Conservation (phyloP, 2,329 filamentous ascomycete genomes). For the Cryphonectria parasitica region DNA sequence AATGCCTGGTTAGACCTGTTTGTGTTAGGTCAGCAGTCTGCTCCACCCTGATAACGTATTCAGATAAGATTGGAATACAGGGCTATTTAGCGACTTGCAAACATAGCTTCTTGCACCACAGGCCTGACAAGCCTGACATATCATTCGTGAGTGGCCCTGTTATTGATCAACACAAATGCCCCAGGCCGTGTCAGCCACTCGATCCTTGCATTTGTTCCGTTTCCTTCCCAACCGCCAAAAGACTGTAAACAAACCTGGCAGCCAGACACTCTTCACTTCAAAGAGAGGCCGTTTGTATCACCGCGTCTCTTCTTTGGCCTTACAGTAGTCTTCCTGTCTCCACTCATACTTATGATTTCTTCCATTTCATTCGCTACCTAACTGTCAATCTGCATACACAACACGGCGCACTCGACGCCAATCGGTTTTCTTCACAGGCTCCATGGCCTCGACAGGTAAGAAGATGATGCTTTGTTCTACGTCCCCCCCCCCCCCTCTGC, state of each 20-base stretch:
- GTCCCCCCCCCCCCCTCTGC: not conserved
- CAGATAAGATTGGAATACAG: not conserved
- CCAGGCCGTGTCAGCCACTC: conserved; percentile 18
- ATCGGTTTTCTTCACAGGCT: conserved; percentile 10
- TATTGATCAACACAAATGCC: conserved; percentile 18
- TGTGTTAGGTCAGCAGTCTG: not conserved
- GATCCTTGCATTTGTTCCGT: conserved; percentile 22
- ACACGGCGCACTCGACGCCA: conserved; percentile 7
- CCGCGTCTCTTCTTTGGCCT: conserved; percentile 11
- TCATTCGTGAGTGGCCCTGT: conserved; percentile 8
- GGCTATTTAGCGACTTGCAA: not conserved
- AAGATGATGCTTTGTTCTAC: not conserved
- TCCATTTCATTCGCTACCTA: conserved; percentile 16
- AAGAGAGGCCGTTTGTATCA: conserved; percentile 20
- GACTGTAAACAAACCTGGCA: conserved; percentile 14
- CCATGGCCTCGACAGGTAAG: conserved; percentile 30
- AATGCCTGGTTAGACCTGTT: not conserved
- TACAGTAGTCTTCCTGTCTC: conserved; percentile 22
- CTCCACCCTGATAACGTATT: conserved; percentile 3
- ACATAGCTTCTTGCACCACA: not conserved
- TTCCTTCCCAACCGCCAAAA: conserved; percentile 17
- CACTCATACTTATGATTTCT: conserved; percentile 25
- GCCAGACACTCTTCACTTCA: conserved; percentile 14
- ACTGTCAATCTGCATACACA: not conserved
- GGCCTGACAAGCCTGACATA: conserved; percentile 3